Evolutionary conservation across 2,329 filamentous ascomycete genomes (phyloP).

Genomic region (Fusarium hostae): DNA sequence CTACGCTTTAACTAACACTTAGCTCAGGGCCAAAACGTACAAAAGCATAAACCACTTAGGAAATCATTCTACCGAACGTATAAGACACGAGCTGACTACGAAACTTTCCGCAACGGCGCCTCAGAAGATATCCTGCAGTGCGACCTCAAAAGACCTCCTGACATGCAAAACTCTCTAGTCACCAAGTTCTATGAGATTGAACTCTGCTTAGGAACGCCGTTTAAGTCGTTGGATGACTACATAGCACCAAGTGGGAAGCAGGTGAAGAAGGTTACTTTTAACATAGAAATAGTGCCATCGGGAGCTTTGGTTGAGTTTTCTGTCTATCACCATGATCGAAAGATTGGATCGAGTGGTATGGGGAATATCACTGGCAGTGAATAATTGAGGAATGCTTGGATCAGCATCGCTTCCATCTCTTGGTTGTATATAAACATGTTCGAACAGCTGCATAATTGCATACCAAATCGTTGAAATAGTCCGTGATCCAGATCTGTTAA

Average conservation of each 20-base stretch:
- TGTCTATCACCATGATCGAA: not conserved
- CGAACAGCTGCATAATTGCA: too few species aligned
- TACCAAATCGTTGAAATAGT: too few species aligned
- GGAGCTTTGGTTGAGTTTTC: not conserved
- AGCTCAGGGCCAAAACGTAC: not conserved
- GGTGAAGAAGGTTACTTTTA: not conserved
- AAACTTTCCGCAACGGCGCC: not conserved
- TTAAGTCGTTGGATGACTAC: not conserved
- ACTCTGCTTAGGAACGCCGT: not conserved
- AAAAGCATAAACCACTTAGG: not conserved
- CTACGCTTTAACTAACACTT: too few species aligned
- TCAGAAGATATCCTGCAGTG: too few species aligned
- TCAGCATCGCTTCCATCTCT: too few species aligned
- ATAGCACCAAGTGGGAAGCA: not conserved
- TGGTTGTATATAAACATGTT: too few species aligned
- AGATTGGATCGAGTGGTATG: not conserved
- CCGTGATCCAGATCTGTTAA: too few species aligned
- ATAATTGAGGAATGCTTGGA: too few species aligned
- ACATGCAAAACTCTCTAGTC: too few species aligned
- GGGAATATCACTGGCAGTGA: not conserved
- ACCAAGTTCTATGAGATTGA: too few species aligned
- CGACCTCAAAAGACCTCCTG: too few species aligned
- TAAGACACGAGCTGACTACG: not conserved
- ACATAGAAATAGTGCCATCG: not conserved
- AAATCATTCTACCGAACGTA: too few species aligned